Evolutionary conservation across 1,139 yeast genomes (phyloP).

Genomic region (Hansenula sp.): DNA sequence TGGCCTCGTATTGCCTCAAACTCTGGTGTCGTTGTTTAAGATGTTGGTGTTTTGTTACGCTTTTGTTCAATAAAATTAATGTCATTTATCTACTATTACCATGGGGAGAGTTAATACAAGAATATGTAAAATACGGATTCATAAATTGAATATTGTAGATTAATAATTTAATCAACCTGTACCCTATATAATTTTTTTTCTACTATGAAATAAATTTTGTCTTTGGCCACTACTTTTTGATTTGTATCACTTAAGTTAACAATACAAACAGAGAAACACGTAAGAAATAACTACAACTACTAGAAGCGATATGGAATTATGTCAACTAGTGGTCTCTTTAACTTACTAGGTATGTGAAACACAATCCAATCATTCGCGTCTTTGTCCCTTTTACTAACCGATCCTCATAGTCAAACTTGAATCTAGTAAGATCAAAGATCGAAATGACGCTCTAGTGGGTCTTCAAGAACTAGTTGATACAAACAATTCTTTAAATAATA

Average conservation of each 20-base stretch:
- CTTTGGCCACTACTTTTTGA: not conserved
- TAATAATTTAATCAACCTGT: too few species aligned
- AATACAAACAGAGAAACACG: not conserved
- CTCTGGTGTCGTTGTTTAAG: constrained; percentile 99
- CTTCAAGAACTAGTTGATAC: constrained; percentile 28
- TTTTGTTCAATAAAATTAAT: constrained; percentile 18
- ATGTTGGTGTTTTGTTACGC: constrained; percentile 11
- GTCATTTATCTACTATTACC: constrained; percentile 18
- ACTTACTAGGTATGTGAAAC: not conserved
- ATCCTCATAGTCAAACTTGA: constrained; percentile 24
- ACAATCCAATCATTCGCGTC: not conserved
- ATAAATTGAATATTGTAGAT: not conserved
- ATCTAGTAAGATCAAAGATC: constrained; percentile 48
- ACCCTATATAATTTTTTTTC: not conserved
- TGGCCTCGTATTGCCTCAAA: constrained; percentile 99
- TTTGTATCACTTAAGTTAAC: not conserved
- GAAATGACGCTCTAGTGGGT: constrained; percentile 44
- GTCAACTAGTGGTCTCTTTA: not conserved
- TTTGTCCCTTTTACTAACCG: not conserved
- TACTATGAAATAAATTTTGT: not conserved
- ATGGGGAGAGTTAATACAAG: constrained; percentile 4
- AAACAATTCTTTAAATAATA: constrained; percentile 21
- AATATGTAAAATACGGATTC: constrained; percentile 4
- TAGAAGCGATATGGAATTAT: not conserved
- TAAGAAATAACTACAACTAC: not conserved